These are phyloP conservation scores for Termitomyces sp. DNA, from an alignment of 768 basidiomycete genomes.

Conservation along the genomic window DNA sequence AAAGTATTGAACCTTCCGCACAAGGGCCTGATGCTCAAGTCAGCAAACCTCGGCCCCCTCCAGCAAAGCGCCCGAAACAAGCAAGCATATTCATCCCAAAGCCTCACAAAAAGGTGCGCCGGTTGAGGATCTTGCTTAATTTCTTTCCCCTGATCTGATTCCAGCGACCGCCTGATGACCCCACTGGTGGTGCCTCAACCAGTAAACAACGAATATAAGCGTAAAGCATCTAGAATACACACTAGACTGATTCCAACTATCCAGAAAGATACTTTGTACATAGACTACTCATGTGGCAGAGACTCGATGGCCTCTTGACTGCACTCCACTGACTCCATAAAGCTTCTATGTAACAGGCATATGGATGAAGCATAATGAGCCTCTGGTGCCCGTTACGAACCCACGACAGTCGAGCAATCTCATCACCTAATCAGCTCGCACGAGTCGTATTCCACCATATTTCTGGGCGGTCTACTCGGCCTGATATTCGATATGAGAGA, in stretches of 20 bases:
- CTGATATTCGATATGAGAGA: too few relatives aligned
- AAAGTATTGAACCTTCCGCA: constrained; percentile 1
- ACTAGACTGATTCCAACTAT: not conserved
- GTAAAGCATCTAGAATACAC: not conserved
- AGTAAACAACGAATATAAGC: constrained; percentile 13
- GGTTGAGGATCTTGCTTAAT: not conserved
- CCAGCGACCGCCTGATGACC: constrained; percentile 17
- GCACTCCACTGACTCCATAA: not conserved
- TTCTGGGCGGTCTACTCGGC: too few relatives aligned
- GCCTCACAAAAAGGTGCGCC: constrained; percentile 29
- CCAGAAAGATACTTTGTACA: not conserved
- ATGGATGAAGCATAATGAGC: not conserved
- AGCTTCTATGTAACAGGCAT: not conserved
- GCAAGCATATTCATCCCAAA: constrained; percentile 63
- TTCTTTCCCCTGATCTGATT: not conserved
- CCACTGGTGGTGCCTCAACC: constrained; percentile 7
- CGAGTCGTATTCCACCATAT: not conserved
- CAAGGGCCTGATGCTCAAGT: constrained; percentile 1
- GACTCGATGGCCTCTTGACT: not conserved
- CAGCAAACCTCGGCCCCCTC: constrained; percentile 17
- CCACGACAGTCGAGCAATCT: not conserved
- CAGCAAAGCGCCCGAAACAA: constrained; percentile 38
- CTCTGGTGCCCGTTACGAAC: not conserved
- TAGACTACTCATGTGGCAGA: not conserved
- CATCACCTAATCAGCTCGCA: not conserved